Percentiles rank a stretch among this genome's conserved stretches.
Conservation (phyloP, 23 red algal genomes). For the Agarophyton chilense region DNA sequence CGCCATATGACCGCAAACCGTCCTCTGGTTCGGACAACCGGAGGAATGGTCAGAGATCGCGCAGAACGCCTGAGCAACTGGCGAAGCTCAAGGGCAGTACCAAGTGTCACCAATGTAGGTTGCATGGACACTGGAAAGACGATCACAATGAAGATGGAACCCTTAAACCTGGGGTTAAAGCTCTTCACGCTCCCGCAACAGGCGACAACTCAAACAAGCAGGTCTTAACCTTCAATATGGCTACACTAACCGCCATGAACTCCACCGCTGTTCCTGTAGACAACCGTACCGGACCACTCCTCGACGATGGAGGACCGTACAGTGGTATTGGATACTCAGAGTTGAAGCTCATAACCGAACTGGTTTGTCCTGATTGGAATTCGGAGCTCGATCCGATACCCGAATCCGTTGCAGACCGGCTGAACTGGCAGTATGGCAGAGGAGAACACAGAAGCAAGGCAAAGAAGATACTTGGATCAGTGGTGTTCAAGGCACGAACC, state of each 20-base stretch:
- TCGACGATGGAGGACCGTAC: slow-evolving; percentile 28
- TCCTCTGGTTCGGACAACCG: too few relatives aligned
- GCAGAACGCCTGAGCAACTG: neutral
- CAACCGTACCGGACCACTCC: neutral
- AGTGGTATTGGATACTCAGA: slow-evolving; percentile 18
- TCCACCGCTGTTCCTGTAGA: neutral
- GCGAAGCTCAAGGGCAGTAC: slow-evolving; percentile 11
- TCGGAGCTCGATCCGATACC: neutral
- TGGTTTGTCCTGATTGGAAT: slow-evolving; percentile 32
- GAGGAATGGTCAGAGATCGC: neutral
- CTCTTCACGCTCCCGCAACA: neutral
- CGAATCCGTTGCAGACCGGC: neutral
- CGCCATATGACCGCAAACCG: too few relatives aligned
- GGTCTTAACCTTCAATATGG: neutral
- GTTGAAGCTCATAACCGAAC: neutral
- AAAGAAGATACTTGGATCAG: slow-evolving; percentile 31
- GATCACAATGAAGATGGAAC: slow-evolving; percentile 18
- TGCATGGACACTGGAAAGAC: slow-evolving; percentile 35
- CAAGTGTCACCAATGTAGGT: slow-evolving; percentile 1
- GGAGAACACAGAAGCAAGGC: slow-evolving; percentile 23
- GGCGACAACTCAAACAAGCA: neutral
- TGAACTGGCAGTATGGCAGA: slow-evolving; percentile 38
- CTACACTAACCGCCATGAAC: neutral
- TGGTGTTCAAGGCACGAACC: neutral
- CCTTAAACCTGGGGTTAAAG: neutral